Evolutionary conservation across 352 stramenopile genomes (phyloP), one percentile per base, ranked within the genome.

Genomic region (Paralagenidium karlingii): DNA sequence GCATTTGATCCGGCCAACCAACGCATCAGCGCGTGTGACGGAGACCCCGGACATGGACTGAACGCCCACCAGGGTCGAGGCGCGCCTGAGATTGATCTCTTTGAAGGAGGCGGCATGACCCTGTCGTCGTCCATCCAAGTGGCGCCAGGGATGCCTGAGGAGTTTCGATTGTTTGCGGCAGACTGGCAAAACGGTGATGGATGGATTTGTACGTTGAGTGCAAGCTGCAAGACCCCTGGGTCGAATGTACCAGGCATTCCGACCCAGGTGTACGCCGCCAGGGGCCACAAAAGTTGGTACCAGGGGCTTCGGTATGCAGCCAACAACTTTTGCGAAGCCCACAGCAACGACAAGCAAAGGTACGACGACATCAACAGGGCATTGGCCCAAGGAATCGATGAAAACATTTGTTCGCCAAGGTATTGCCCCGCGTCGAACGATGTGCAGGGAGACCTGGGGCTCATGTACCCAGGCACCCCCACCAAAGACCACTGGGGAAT

Each of bases 51-150:
- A 38, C 96, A 70, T 49, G 87, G 85, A 5, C 43, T 97, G 39
- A 71, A 95, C 60, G 54, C 74, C 7, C 64, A 74, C 18, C 47
- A 68, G 28, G 88, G 85, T 1, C 62, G 88, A 16, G 90, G 87
- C 22, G 78, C 86, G 19, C 89, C 90, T 0, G 90, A 97, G 48
- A 97, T 98, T 53, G 88, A 98, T 51, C 66, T 98, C 12, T 57
- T 97, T 7, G 89, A 94, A 91, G 73, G 81, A 53, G 55, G 58
- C n/a, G 63, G 79, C 8, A 55, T 51, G 6, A 54, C 68, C 5
- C 73, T 95, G 49, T 96, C 82, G 19, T 82, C 81, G 29, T 95
- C 85, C 31, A 60, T 95, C 5, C 88, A 97, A 53, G 65, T 96
- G 38, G 59, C 49, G 0, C 75, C 75, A 0, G 79, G 75, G 1